phyloP scores from a whole-genome alignment of 179 eudicot species.

The Vitellaria paradoxa region DNA sequence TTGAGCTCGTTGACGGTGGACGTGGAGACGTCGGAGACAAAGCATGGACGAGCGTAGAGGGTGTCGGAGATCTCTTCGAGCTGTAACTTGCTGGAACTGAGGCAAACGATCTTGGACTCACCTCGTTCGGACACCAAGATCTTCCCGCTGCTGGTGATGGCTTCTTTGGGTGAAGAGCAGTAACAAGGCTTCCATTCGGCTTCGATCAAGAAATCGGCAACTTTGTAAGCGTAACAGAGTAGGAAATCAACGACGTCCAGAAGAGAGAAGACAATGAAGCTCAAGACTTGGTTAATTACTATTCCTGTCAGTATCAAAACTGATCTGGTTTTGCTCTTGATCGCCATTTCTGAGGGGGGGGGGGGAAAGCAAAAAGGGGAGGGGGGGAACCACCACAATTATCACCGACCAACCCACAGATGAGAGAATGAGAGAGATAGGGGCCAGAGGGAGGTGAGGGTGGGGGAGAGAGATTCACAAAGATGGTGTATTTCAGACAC shows the following conservation, averaged over 20 bases:
- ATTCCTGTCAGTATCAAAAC: conserved; percentile 35
- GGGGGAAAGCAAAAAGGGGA: neutral
- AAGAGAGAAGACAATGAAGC: conserved; percentile 59
- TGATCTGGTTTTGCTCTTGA: conserved; percentile 20
- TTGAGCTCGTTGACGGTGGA: too few relatives aligned
- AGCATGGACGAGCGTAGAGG: conserved; percentile 63
- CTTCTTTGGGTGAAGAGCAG: conserved; percentile 44
- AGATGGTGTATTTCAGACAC: too few relatives aligned
- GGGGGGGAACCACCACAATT: too few relatives aligned
- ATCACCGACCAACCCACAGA: too few relatives aligned
- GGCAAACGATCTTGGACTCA: conserved; percentile 52
- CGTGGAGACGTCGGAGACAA: conserved; percentile 45
- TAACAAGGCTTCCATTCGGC: conserved; percentile 81
- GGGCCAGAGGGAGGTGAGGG: too few relatives aligned
- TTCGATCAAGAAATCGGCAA: conserved; percentile 60
- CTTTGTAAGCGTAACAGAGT: conserved; percentile 54
- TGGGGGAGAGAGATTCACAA: too few relatives aligned
- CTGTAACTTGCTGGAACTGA: conserved; percentile 48
- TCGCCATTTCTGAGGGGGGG: neutral
- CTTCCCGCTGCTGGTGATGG: conserved; percentile 48
- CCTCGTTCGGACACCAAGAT: conserved; percentile 67
- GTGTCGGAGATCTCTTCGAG: conserved; percentile 95
- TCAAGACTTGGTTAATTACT: conserved; percentile 46
- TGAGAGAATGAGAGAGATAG: neutral
- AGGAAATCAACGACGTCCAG: conserved; percentile 66